Evolutionary conservation across 2,329 filamentous ascomycete genomes (phyloP).

Genomic region (Trichoderma sp.): DNA sequence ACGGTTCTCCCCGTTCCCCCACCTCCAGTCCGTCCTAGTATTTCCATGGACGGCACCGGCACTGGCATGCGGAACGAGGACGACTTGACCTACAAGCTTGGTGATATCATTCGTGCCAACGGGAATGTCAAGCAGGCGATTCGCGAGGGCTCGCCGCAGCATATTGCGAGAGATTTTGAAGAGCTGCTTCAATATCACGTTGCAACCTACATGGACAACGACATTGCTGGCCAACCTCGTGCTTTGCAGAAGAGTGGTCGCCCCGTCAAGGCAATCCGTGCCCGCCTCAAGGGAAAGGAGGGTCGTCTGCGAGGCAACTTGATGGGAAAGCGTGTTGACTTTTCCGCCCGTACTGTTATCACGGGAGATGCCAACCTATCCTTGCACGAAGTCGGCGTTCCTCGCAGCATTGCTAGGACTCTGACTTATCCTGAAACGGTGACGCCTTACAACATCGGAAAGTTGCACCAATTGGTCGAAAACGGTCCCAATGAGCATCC

Average conservation of each 20-base stretch:
- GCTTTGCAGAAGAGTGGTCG: constrained; percentile 95
- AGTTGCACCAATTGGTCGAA: constrained; percentile 81
- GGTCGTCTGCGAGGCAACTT: constrained; percentile 95
- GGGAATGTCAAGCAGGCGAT: constrained; percentile 89
- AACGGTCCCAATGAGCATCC: constrained; percentile 95
- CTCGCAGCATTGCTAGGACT: constrained; percentile 85
- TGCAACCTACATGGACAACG: constrained; percentile 99
- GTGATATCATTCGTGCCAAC: constrained; percentile 97
- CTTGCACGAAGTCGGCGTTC: constrained; percentile 95
- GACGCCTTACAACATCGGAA: constrained; percentile 95
- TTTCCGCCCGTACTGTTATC: constrained; percentile 98
- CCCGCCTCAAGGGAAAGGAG: constrained; percentile 98
- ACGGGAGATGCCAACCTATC: constrained; percentile 97
- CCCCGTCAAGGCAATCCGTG: constrained; percentile 93
- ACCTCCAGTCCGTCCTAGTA: constrained; percentile 91
- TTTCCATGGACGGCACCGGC: constrained; percentile 92
- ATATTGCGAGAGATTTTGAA: constrained; percentile 89
- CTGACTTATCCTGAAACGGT: constrained; percentile 97
- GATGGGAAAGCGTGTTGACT: constrained; percentile 99
- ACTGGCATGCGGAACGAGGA: constrained; percentile 94
- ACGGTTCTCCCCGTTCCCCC: constrained; percentile 94
- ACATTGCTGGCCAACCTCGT: constrained; percentile 92
- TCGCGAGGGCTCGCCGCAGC: constrained; percentile 84
- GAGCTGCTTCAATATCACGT: constrained; percentile 94
- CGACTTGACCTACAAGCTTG: constrained; percentile 98